Evolutionary conservation across 2,329 filamentous ascomycete genomes (phyloP).

Genomic region (Alternaria longipes): DNA sequence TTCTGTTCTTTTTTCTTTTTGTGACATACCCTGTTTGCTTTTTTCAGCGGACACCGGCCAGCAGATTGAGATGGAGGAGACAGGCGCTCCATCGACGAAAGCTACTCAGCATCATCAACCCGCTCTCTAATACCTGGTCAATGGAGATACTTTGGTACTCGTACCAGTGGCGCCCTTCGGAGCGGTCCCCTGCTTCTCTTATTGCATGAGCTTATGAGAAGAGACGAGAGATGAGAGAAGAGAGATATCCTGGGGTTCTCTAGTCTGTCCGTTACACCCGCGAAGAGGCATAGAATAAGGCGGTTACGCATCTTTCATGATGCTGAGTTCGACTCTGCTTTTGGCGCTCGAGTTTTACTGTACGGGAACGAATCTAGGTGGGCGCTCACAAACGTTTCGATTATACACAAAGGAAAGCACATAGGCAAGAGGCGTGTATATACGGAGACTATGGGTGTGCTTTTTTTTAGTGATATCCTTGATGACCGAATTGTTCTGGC

Average conservation of each 20-base stretch:
- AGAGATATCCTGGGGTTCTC: neutral
- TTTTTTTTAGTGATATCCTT: slow-evolving; percentile 25
- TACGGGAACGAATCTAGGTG: slow-evolving; percentile 2
- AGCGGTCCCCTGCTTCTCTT: slow-evolving; percentile 9
- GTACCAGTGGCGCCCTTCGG: neutral
- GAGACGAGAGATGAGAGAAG: neutral
- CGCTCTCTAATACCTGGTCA: slow-evolving; percentile 38
- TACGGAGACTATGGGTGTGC: slow-evolving; percentile 9
- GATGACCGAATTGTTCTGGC: slow-evolving; percentile 9
- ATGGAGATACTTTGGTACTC: slow-evolving; percentile 5
- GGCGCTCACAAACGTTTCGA: neutral
- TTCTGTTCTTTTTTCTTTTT: slow-evolving; percentile 16
- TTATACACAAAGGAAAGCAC: slow-evolving; percentile 4
- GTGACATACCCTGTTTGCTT: slow-evolving; percentile 30
- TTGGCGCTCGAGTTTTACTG: neutral
- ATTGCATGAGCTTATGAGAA: slow-evolving; percentile 42
- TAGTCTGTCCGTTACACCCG: neutral
- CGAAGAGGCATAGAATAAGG: slow-evolving; percentile 15
- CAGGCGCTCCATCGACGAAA: slow-evolving; percentile 48
- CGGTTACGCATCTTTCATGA: slow-evolving; percentile 6
- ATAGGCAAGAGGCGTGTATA: slow-evolving; percentile 19
- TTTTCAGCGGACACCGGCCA: slow-evolving; percentile 18
- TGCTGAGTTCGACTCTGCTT: slow-evolving; percentile 9
- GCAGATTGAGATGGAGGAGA: slow-evolving; percentile 47
- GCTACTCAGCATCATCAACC: slow-evolving; percentile 26